These are phyloP conservation scores for Ophiostoma quercus DNA, from an alignment of 2,329 filamentous ascomycete genomes.

Conservation along the genomic window DNA sequence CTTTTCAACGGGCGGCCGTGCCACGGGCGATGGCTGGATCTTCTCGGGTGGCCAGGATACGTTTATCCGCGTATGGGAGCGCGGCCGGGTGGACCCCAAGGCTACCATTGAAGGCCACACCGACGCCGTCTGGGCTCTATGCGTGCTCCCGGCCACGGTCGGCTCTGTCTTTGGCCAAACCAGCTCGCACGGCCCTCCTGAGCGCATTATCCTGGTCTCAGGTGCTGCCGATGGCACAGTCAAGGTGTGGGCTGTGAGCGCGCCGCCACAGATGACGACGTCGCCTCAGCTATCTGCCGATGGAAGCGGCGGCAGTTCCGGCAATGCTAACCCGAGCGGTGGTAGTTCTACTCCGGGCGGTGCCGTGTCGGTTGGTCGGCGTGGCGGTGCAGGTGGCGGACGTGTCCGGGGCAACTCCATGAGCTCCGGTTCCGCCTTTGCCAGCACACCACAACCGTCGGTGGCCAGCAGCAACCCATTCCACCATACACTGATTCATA, in stretches of 20 bases:
- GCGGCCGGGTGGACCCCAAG: constrained; percentile 89
- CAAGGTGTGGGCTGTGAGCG: constrained; percentile 89
- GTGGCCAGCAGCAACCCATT: constrained; percentile 82
- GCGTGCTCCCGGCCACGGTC: constrained; percentile 79
- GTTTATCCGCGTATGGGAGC: constrained; percentile 91
- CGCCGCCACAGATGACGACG: constrained; percentile 75
- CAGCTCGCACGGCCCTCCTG: constrained; percentile 69
- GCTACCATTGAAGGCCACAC: constrained; percentile 90
- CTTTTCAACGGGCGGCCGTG: constrained; percentile 82
- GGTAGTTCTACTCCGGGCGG: neutral
- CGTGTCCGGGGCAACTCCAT: constrained; percentile 86
- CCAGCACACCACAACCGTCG: constrained; percentile 82
- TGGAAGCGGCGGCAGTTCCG: neutral
- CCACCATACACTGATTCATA: constrained; percentile 80
- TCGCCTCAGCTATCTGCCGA: constrained; percentile 35
- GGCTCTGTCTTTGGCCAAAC: constrained; percentile 73
- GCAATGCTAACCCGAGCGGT: no score
- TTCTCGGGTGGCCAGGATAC: constrained; percentile 95
- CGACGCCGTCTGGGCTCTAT: constrained; percentile 93
- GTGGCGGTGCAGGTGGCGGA: constrained; percentile 55
- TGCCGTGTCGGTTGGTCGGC: constrained; percentile 44
- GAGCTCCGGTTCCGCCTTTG: constrained; percentile 88
- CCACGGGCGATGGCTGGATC: constrained; percentile 92
- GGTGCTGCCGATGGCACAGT: constrained; percentile 87
- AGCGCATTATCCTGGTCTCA: constrained; percentile 84